These are phyloP conservation scores for Debaryomycetaceae sp. DNA, from an alignment of 1,139 yeast genomes.

Conservation along the genomic window DNA sequence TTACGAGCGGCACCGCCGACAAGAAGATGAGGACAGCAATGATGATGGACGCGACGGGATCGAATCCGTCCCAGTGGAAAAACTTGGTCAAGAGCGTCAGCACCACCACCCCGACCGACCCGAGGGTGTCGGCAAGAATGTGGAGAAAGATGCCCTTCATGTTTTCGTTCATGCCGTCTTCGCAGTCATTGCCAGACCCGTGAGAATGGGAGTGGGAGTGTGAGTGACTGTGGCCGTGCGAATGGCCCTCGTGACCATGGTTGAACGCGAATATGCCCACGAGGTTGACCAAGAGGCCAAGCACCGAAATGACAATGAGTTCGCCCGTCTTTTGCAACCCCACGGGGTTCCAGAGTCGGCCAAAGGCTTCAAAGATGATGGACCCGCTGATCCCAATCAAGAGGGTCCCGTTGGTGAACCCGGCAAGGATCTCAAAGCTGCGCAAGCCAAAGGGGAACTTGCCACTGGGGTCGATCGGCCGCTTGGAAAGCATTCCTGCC, in stretches of 20 bases:
- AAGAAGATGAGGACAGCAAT: slow-evolving; percentile 72
- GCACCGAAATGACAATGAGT: slow-evolving; percentile 66
- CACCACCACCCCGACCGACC: slow-evolving; percentile 90
- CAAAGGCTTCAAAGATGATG: slow-evolving; percentile 77
- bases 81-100: slow-evolving; percentile 63
- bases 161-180: slow-evolving; percentile 50
- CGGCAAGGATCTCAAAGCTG: slow-evolving; percentile 84
- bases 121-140: slow-evolving; percentile 88
- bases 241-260: slow-evolving; percentile 44
- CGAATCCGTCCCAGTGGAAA: slow-evolving; percentile 59
- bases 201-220: slow-evolving; percentile 19
- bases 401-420: slow-evolving; percentile 87
- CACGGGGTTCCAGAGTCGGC: slow-evolving; percentile 70
- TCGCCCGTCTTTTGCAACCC: slow-evolving; percentile 75
- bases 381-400: slow-evolving; percentile 83
- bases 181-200: slow-evolving; percentile 4
- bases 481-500: slow-evolving; percentile 57
- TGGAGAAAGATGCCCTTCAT: slow-evolving; percentile 93
- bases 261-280: slow-evolving; percentile 92
- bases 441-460: slow-evolving; percentile 80
- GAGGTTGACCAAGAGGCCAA: slow-evolving; percentile 80
- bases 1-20: slow-evolving; percentile 76
- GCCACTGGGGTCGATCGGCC: slow-evolving; percentile 41
- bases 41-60: slow-evolving; percentile 83
- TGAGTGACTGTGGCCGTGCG: slow-evolving; percentile 24